Evolutionary conservation across 768 basidiomycete genomes (phyloP), one percentile per base, ranked within the genome.

Genomic region (Postia placenta): DNA sequence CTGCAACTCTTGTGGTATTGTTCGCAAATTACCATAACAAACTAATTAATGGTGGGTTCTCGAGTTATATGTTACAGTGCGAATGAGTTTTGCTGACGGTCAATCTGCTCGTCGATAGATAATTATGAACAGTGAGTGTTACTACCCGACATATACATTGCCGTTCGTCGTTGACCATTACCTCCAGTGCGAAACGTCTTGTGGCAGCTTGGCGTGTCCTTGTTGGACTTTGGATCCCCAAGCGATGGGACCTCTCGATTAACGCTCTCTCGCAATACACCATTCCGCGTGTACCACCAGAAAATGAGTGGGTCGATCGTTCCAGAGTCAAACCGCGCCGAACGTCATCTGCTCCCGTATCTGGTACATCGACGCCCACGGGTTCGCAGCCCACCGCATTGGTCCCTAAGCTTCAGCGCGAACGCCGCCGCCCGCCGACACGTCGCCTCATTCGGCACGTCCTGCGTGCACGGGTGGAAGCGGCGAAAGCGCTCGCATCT

Each of bases 201-300:
- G 74, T 87, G 15, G 90, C 94, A 4, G 83, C 93, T n/a, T 99
- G 95, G 93, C 84, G 92, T 47, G 83, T 96, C n/a, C 78, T 99
- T 12, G 79, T 97, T 54, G 96, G 94, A 5, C 81, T 98, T 11
- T 98, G 96, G 96, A 76, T 78, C 0, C 93, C 94, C 4, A 83
- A 79, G 63, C 72, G 69, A 39, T 90, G 85, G 83, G 94, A 96
- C 55, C 71, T 94, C 38, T 79, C 89, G 4, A 64, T 87, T 22
- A 61, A 78, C n/a, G 81, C 86, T 2, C 75, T 95, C 44, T 73
- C 81, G 12, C 82, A 78, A 49, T 91, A 89, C 62, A 87, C 78
- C 6, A 79, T 75, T 14, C 86, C 87, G 3, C 66, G 66, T 15
- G 69, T 72, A 11, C 88, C 87, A 1, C 76, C 83, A 5, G 78